Evolutionary conservation across 306 rosid genomes (phyloP), one percentile per base, ranked within the genome.

Genomic region (Dalbergia cochinchinensis): DNA sequence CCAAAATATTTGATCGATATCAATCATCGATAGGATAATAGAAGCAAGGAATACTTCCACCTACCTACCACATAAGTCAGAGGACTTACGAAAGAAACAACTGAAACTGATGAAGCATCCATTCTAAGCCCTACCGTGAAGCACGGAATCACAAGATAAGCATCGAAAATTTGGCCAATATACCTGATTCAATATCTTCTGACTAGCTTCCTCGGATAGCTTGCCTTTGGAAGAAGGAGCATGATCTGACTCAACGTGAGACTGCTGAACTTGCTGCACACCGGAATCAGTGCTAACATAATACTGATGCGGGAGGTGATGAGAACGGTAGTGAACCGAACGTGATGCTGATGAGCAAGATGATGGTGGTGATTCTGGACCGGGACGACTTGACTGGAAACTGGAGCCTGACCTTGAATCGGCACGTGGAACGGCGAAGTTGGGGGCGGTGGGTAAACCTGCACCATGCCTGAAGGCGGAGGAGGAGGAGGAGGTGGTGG

Each of bases 101-200:
- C 19, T 45, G 34, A 18, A 76, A 65, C 15, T 33, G n/a, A 20
- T 13, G 57, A 78, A 47, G 15, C 35, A 19, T 8, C 33, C 53
- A 60, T 48, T 31, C 37, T 42, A 42, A 42, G 33, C 7, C 41
- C 41, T 37, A 44, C 11, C 4, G 26, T 71, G 22, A 13, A 71
- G 3, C 41, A 15, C 5, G 7, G 55, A 76, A 31, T 37, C 13
- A 11, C 13, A 60, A 16, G 70, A 33, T 8, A 74, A 65, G 22
- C 11, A 71, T 54, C 15, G 61, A 42, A 64, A 69, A 22, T 37
- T 61, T 50, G 74, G 73, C 61, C 55, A 48, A 37, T 16, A 12
- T 33, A 91, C 97, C 98, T 94, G 98, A 83, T 94, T 94, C 88
- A 92, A 76, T 82, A 94, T 87, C 88, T 92, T 94, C 69, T 77